Evolutionary conservation across 371 early-diverging fungal species (phyloP), one percentile per base, ranked within the genome.

Genomic region (Furculomyces boomerangus): DNA sequence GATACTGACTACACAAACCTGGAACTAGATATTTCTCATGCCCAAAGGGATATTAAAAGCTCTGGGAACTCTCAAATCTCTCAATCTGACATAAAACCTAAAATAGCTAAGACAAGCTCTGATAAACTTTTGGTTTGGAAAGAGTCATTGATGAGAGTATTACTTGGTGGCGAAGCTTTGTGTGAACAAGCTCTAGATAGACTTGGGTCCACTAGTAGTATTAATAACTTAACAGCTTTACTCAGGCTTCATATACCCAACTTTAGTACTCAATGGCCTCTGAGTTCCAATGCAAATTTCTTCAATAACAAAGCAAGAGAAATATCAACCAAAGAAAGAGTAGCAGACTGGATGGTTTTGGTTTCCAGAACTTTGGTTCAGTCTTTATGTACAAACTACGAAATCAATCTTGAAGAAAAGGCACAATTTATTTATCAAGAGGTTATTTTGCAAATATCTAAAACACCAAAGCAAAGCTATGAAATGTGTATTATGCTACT

Each of bases 291-390:
- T 20, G 26, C 5, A 3, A 49, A 49, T 20, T 20, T 3, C 26
- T 10, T 30, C 5, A 25, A 13, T 26, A 27, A 49, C 7, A 24
- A 3, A 5, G 5, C 3, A 20, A 27, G 20, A 10, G 5, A 49
- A 10, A 25, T 28, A 20, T 10, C 32, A 28, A 27, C 10, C 26
- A 49, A 26, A 49, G 49, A 49, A 49, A 13, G 49, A 26, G 32
- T 49, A 5, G 8, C 49, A 20, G 49, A 49, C 26, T 49, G 49
- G 49, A 49, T 49, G 49, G 49, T 31, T 49, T 49, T 49, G 20
- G 49, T 49, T 10, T 10, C 26, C 3, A 13, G 49, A 5, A 43
- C 43, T 13, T 13, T 43, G 7, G 43, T 43, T n/a, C 3, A 5
- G 3, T 43, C 43, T n/a, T n/a, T 43, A 43, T 5, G 22, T 3